A percentile compares a stretch with the other conserved stretches of the same genome.
Conservation (phyloP, 192 early-diverging fungal species). For the Coemansia sp. region DNA sequence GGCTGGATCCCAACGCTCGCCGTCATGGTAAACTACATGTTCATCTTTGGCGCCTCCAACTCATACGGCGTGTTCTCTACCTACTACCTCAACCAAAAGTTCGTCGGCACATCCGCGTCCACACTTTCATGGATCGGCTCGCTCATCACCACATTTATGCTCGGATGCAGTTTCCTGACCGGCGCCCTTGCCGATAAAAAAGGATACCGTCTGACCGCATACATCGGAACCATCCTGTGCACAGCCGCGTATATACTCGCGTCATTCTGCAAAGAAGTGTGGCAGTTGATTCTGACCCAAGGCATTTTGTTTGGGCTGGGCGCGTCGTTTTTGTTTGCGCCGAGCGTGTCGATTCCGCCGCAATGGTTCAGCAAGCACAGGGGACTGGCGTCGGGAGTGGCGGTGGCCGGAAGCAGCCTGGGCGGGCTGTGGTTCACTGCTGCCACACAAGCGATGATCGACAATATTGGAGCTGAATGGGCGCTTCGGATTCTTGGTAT, state of each 20-base stretch:
- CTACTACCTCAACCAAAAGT: slow-evolving; percentile 44
- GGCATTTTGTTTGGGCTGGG: slow-evolving; percentile 64
- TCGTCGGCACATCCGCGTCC: slow-evolving; percentile 26
- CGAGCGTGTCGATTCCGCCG: slow-evolving; percentile 56
- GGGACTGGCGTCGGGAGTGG: slow-evolving; percentile 59
- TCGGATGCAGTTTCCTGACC: slow-evolving; percentile 23
- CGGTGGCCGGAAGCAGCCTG: slow-evolving; percentile 60
- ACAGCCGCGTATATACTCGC: slow-evolving; percentile 36
- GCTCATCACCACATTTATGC: slow-evolving; percentile 30
- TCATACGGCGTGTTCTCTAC: slow-evolving; percentile 47
- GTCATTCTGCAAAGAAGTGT: slow-evolving; percentile 49
- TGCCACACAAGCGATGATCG: slow-evolving; percentile 59
- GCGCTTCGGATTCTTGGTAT: slow-evolving; percentile 67
- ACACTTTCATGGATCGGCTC: slow-evolving; percentile 45
- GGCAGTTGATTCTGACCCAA: slow-evolving; percentile 71
- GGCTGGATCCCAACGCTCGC: slow-evolving; percentile 44
- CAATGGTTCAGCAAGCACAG: slow-evolving; percentile 62
- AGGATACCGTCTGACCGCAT: slow-evolving; percentile 33
- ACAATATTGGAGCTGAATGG: slow-evolving; percentile 60
- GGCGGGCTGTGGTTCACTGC: slow-evolving; percentile 62
- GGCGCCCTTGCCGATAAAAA: slow-evolving; percentile 37
- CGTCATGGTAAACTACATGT: slow-evolving; percentile 56
- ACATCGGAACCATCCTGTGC: slow-evolving; percentile 37
- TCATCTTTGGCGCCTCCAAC: slow-evolving; percentile 37
- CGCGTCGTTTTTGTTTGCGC: slow-evolving; percentile 54